Percentiles rank a stretch among this genome's conserved stretches.
Evolutionary conservation across 2,329 filamentous ascomycete genomes (phyloP).

Genomic region (Ceratocystis huliohia): DNA sequence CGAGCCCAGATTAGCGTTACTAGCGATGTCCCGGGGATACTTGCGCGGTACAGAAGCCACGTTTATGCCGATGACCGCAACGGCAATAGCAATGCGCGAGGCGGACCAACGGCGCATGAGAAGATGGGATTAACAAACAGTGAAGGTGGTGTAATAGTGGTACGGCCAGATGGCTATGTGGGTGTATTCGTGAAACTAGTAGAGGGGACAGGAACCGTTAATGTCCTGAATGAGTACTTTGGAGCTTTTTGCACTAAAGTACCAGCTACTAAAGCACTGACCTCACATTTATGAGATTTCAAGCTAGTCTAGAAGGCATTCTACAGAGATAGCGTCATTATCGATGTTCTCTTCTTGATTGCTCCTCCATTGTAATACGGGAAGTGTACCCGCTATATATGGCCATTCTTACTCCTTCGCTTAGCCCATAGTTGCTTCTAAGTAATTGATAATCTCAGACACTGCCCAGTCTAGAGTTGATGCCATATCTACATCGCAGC

Average conservation of each 20-base stretch:
- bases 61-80: slow-evolving; percentile 71
- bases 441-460: slow-evolving; percentile 38
- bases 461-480: slow-evolving; percentile 57
- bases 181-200: slow-evolving; percentile 60
- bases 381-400: no score
- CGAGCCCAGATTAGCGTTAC: slow-evolving; percentile 60
- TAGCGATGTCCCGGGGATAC: slow-evolving; percentile 53
- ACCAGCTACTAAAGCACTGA: background rate
- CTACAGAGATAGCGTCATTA: background rate
- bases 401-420: no score
- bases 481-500: slow-evolving; percentile 45
- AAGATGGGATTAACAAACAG: slow-evolving; percentile 73
- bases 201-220: slow-evolving; percentile 65
- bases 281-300: background rate
- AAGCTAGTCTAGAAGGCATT: background rate
- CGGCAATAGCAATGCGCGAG: slow-evolving; percentile 42
- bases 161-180: slow-evolving; percentile 78
- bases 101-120: slow-evolving; percentile 49
- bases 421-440: background rate
- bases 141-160: slow-evolving; percentile 66
- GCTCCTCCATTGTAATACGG: no score
- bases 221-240: slow-evolving; percentile 77
- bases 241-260: slow-evolving; percentile 22
- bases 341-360: background rate
- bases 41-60: slow-evolving; percentile 67